Percentiles rank a stretch among this genome's conserved stretches.
phyloP scores from a whole-genome alignment of 345 rosid genomes.

The Bruguiera sexangula region DNA sequence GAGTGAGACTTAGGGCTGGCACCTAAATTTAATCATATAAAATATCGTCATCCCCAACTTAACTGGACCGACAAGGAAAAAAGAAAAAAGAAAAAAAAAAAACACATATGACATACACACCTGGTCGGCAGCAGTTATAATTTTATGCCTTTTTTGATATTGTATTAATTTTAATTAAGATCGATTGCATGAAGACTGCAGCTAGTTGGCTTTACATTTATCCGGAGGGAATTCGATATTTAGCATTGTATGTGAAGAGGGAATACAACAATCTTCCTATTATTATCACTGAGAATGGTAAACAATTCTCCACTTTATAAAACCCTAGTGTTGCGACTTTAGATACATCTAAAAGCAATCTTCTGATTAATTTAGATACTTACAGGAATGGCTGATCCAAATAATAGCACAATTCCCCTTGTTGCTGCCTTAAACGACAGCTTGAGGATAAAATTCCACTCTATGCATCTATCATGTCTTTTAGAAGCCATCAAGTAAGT shows the following conservation, averaged over 20 bases:
- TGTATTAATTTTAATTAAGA: neutral
- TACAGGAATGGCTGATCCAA: constrained; percentile 23
- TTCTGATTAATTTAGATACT: neutral
- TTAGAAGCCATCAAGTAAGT: constrained; percentile 17
- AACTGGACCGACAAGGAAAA: no score
- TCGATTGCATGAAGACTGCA: constrained; percentile 34
- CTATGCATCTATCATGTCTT: constrained; percentile 5
- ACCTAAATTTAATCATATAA: neutral
- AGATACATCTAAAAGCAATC: neutral
- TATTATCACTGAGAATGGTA: constrained; percentile 65
- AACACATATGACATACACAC: no score
- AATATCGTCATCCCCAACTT: neutral
- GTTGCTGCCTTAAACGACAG: constrained; percentile 1
- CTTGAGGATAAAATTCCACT: constrained; percentile 17
- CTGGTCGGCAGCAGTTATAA: no score
- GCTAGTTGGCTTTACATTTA: constrained; percentile 47
- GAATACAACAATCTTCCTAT: constrained; percentile 47
- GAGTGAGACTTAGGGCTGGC: no score
- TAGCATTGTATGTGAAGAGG: constrained; percentile 38
- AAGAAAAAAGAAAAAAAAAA: no score
- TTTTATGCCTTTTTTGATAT: no score
- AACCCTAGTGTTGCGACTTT: no score
- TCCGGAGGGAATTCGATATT: constrained; percentile 48
- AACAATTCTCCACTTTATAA: neutral
- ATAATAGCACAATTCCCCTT: constrained; percentile 11